Conservation (phyloP, 441 rosid species). For the Raphanus hybrid region DNA sequence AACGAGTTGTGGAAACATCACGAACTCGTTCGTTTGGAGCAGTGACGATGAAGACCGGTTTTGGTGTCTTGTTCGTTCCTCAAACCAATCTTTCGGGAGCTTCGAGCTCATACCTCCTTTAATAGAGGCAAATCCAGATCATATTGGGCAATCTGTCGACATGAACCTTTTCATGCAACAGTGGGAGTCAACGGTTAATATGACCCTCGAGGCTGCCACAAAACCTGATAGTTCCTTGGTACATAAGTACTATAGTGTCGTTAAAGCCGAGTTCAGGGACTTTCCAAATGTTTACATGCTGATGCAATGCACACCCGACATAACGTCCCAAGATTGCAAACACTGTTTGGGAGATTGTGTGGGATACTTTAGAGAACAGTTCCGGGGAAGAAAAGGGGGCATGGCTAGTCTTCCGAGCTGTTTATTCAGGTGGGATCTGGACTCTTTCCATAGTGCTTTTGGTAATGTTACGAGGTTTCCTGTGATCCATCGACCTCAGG, state of each 20-base stretch:
- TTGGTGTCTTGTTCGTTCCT: conserved; percentile 31
- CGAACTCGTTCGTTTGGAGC: conserved; percentile 16
- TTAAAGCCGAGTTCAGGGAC: conserved; percentile 9
- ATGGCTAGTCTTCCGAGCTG: conserved; percentile 36
- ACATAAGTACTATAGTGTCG: conserved; percentile 38
- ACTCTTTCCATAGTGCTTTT: conserved; percentile 33
- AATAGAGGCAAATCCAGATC: not conserved
- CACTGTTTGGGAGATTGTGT: conserved; percentile 36
- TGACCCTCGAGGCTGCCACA: conserved; percentile 10
- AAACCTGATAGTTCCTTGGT: conserved; percentile 28
- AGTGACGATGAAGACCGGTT: not conserved
- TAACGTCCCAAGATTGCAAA: conserved; percentile 41
- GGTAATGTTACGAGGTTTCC: conserved; percentile 14
- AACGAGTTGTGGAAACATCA: not conserved
- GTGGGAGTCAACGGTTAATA: conserved; percentile 35
- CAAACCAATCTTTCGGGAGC: conserved; percentile 21
- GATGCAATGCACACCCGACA: conserved; percentile 46
- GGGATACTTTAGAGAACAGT: not conserved
- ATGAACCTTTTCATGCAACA: conserved; percentile 21
- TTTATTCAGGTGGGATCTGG: conserved; percentile 48
- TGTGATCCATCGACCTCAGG: conserved; percentile 1
- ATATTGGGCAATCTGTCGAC: conserved; percentile 9
- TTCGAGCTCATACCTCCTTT: not conserved
- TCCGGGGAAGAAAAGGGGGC: conserved; percentile 40
- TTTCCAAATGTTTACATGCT: conserved; percentile 27